Base-by-base conservation (phyloP, 768 basidiomycete genomes). In the Tephrocybe sp. region DNA sequence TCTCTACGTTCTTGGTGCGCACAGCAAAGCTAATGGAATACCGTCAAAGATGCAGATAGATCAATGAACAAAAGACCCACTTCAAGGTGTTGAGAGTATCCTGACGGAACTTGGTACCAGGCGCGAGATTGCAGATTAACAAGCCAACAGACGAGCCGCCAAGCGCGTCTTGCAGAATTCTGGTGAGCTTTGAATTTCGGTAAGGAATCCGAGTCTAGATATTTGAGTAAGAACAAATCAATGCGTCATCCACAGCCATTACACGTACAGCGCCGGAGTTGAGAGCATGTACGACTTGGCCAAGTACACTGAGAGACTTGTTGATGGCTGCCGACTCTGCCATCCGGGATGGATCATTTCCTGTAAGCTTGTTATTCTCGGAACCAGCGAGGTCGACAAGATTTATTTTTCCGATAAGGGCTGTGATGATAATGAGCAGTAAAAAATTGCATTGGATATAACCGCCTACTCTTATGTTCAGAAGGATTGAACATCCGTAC, bases 11-110 rank as follows among this genome's bases (percentile, higher is more conserved):
- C 76, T 91, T 91, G 16, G 91, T 89, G 31, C 88, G 79, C 30
- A 84, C 82, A 12, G 88, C 90, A 58, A 92, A 93, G 62, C 89
- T 71, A 42, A 48, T 36, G 19, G 31, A 38, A n/a, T n/a, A n/a
- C 21, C 50, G 23, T 53, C 8, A 49, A 21, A 38, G 38, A 37
- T 11, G 39, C 22, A 37, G 18, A 41, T 10, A 44, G 12, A 2
- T 4, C 31, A 11, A 9, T 38, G n/a, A 27, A 11, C 22, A 50
- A 12, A 36, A 18, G 21, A 68, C 76, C 42, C 58, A 90, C 91
- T 93, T 92, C n/a, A 95, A 74, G 3, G 93, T 94, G 64, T 94
- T 92, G 13, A 94, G 72, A 4, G 91, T 92, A 66, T 94, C 92
- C 64, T 89, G 84, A 47, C 88, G 74, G 57, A 91, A 92, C 64